A percentile compares a stretch with the other conserved stretches of the same genome.
Conservation (phyloP, 768 basidiomycete genomes). For the Leccinellum rugosiceps region DNA sequence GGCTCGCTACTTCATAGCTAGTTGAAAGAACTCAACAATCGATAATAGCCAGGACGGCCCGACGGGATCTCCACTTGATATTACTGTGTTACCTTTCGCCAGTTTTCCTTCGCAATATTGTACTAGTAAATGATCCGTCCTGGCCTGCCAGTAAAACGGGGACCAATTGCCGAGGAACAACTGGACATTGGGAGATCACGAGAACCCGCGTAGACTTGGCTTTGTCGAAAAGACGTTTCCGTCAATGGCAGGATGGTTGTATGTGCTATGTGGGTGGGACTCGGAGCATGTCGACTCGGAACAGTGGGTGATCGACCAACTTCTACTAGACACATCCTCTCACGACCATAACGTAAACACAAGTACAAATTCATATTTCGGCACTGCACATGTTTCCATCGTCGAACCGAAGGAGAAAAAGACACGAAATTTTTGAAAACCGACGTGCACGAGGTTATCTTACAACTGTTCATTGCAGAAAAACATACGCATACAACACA, state of each 20-base stretch:
- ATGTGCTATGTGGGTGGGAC: too few species aligned
- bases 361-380: too few species aligned
- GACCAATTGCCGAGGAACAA: background rate
- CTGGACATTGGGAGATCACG: background rate
- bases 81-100: background rate
- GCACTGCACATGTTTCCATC: background rate
- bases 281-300: too few species aligned
- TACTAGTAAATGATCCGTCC: too few species aligned
- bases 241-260: background rate
- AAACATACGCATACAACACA: background rate
- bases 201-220: background rate
- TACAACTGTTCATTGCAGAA: background rate
- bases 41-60: background rate
- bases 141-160: too few species aligned
- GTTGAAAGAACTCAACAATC: background rate
- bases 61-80: background rate
- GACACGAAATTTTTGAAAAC: background rate
- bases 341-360: background rate
- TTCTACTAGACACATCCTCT: too few species aligned
- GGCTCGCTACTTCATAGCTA: too few species aligned
- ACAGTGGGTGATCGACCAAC: too few species aligned
- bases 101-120: background rate
- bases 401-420: background rate
- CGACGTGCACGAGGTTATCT: background rate
- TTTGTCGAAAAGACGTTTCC: background rate